Evolutionary conservation across 2,329 filamentous ascomycete genomes (phyloP).

Genomic region (Didymella lethalis): DNA sequence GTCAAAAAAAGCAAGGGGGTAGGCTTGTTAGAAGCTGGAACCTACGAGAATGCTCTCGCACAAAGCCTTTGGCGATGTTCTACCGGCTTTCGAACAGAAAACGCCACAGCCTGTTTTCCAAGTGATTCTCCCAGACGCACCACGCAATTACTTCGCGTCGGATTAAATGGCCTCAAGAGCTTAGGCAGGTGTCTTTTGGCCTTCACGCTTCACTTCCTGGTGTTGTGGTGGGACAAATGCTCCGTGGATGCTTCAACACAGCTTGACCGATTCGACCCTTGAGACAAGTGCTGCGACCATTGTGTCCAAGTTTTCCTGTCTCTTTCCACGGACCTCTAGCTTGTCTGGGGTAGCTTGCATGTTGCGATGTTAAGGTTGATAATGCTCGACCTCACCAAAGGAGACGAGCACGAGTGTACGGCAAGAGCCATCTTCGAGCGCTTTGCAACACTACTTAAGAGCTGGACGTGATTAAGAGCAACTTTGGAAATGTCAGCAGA

Average conservation of each 20-base stretch:
- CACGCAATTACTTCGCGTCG: neutral
- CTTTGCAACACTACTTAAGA: neutral
- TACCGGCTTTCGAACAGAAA: neutral
- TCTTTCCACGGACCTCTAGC: neutral
- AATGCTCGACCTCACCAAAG: neutral
- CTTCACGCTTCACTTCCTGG: neutral
- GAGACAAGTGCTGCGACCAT: neutral
- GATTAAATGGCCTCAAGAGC: neutral
- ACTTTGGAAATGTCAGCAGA: neutral
- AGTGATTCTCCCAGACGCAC: neutral
- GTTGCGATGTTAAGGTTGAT: neutral
- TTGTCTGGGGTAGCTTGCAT: neutral
- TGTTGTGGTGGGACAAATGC: neutral
- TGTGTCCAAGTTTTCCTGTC: neutral
- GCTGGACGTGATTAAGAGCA: neutral
- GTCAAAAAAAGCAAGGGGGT: neutral
- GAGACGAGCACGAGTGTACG: neutral
- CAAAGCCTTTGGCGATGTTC: neutral
- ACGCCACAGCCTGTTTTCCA: neutral
- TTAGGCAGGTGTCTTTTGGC: neutral
- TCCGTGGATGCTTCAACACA: neutral
- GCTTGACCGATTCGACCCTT: slow-evolving; percentile 2
- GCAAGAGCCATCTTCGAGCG: neutral
- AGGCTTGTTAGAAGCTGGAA: slow-evolving; percentile 2
- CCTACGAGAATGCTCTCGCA: slow-evolving; percentile 3